Evolutionary conservation across 345 rosid genomes (phyloP).

Genomic region (Clausena lansium): DNA sequence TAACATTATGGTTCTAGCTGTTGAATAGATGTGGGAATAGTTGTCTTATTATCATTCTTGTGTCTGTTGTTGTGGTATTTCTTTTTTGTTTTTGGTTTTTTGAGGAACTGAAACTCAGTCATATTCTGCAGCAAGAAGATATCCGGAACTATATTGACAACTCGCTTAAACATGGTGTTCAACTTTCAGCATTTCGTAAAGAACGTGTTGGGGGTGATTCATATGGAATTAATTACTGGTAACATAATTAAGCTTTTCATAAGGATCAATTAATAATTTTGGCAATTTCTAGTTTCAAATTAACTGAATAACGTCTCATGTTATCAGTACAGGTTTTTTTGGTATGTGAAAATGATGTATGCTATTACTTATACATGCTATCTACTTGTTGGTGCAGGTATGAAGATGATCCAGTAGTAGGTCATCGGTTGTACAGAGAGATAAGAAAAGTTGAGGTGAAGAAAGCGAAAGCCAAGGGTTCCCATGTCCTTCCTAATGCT

Average conservation of each 20-base stretch:
- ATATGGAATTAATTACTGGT: conserved; percentile 92
- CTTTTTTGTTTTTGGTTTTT: not conserved
- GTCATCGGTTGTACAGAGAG: conserved; percentile 95
- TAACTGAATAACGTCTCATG: not conserved
- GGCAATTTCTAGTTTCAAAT: not conserved
- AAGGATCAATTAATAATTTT: conserved; percentile 2
- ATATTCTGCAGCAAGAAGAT: conserved; percentile 89
- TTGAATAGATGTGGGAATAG: not conserved
- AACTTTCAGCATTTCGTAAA: conserved; percentile 79
- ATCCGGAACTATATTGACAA: conserved; percentile 83
- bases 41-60: conserved; percentile 4
- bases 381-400: conserved; percentile 58
- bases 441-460: conserved; percentile 76
- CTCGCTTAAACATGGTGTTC: conserved; percentile 82
- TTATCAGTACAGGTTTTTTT: not conserved
- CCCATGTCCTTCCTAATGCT: conserved; percentile 60
- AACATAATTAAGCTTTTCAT: conserved; percentile 20
- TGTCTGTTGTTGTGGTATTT: not conserved
- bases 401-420: conserved; percentile 89
- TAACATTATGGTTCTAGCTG: not conserved
- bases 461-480: conserved; percentile 80
- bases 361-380: conserved; percentile 6
- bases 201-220: conserved; percentile 97
- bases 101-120: conserved; percentile 17
- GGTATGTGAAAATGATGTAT: not conserved